Conservation (phyloP, 164 flowering plant species). For the Vitis cinerea region DNA sequence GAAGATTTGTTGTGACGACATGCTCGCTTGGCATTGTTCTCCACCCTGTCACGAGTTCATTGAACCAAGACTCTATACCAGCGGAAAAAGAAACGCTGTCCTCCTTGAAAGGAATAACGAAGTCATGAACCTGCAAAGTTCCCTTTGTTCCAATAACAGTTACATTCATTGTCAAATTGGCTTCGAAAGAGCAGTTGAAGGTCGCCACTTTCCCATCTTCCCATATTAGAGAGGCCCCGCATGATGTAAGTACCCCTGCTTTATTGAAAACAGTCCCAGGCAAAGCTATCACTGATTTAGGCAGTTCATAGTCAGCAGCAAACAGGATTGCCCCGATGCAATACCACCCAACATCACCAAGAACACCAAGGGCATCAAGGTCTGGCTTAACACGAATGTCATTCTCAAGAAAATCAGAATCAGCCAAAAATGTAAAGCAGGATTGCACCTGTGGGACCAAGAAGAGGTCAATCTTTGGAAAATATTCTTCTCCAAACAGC, state of each 20-base stretch:
- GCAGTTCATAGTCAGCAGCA: slow-evolving; percentile 49
- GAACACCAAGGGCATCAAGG: slow-evolving; percentile 71
- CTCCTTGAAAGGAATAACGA: slow-evolving; percentile 64
- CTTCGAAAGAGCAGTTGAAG: slow-evolving; percentile 46
- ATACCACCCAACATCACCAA: slow-evolving; percentile 83
- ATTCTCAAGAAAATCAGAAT: slow-evolving; percentile 53
- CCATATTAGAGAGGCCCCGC: slow-evolving; percentile 59
- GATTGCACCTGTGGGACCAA: slow-evolving; percentile 43
- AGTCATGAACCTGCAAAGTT: slow-evolving; percentile 51
- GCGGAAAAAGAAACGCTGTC: slow-evolving; percentile 34
- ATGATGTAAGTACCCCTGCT: slow-evolving; percentile 59
- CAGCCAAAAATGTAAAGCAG: slow-evolving; percentile 34
- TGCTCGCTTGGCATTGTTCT: slow-evolving; percentile 48
- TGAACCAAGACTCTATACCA: slow-evolving; percentile 27
- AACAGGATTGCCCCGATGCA: slow-evolving; percentile 55
- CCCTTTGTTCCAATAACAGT: slow-evolving; percentile 63
- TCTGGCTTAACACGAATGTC: slow-evolving; percentile 76
- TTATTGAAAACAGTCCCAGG: slow-evolving; percentile 46
- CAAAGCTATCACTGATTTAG: slow-evolving; percentile 53
- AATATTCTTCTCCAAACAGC: not conserved
- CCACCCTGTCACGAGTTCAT: slow-evolving; percentile 45
- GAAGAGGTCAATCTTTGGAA: not conserved
- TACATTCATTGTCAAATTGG: slow-evolving; percentile 55
- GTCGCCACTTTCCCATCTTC: slow-evolving; percentile 58
- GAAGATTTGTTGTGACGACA: slow-evolving; percentile 39